phyloP scores from a whole-genome alignment of 2,329 filamentous ascomycete species.

The Paraconiothyrium brasiliense region DNA sequence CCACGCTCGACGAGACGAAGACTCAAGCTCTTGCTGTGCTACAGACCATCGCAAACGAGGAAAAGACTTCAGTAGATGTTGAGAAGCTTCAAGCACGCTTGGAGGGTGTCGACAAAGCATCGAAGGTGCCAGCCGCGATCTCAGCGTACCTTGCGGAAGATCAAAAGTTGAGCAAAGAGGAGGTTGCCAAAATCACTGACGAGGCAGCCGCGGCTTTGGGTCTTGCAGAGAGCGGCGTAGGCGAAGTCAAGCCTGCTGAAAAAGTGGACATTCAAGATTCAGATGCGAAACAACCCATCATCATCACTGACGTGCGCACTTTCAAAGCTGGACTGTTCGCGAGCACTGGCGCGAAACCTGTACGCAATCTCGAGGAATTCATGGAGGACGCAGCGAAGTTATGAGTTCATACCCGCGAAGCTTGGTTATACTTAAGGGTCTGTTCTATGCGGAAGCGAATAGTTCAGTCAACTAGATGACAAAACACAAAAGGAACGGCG shows the following conservation, averaged over 20 bases:
- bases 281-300: conserved; percentile 54
- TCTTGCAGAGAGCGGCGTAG: conserved; percentile 40
- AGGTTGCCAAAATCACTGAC: conserved; percentile 59
- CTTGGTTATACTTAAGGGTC: background rate
- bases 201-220: conserved; percentile 61
- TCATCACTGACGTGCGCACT: conserved; percentile 80
- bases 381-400: conserved; percentile 87
- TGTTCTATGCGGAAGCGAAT: background rate
- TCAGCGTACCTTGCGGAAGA: conserved; percentile 57
- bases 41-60: conserved; percentile 57
- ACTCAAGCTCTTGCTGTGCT: conserved; percentile 51
- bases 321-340: conserved; percentile 81
- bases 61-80: conserved; percentile 56
- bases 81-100: conserved; percentile 56
- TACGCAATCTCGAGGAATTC: conserved; percentile 81
- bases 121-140: conserved; percentile 61
- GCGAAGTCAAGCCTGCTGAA: conserved; percentile 54
- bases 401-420: conserved; percentile 44
- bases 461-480: background rate
- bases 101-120: conserved; percentile 56
- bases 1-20: conserved; percentile 54
- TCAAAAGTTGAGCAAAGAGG: conserved; percentile 59
- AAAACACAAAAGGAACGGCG: background rate
- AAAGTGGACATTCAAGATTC: conserved; percentile 35
- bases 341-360: conserved; percentile 75